Base-by-base conservation (phyloP, 2,329 filamentous ascomycete species). In the Phyllosticta paracitricarpa region DNA sequence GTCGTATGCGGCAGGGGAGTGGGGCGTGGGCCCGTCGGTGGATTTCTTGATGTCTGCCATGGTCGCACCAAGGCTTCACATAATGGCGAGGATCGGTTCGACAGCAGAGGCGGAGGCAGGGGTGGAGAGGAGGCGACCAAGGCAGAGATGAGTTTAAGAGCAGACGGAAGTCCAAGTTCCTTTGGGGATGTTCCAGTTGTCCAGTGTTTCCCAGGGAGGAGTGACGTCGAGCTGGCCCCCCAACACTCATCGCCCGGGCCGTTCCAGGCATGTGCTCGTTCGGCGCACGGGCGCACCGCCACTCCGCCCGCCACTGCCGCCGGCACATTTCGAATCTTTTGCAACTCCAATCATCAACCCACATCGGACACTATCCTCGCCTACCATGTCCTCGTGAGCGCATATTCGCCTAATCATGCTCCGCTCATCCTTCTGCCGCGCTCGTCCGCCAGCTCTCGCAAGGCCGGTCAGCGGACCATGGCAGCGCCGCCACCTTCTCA, bases 1-100 rank as follows among this genome's bases (percentile, higher is more conserved):
- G 73, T 94, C 88, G 76, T 88, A 91, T 54, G 82, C 83, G 65
- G 86, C 80, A 51, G 78, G 71, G 4, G 81, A 78, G 69, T 85
- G 86, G 66, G 85, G 86, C 65, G 85, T 84, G 51, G 78, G 78
- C 28, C 79, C 79, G 65, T 82, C 78, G 55, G 77, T 80, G 54
- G 70, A 70, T 67, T 75, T 77, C 35, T 75, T 72, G 59, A 70
- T 66, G 64, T 79, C 75, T 67, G 76, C 76, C 77, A 79, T 79
- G 65, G 51, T 56, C 26, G 51, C 22, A 35, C 25, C 19, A 24
- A 33, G 57, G 14, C 22, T 9, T 61, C 58, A 61, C 58, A 61
- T 61, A 25, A 48, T 54, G 58, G 35, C 33, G 54, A 33, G 25
- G 58, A 40, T 54, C 19, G 22, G 48, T 22, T 22, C 19, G 19